Evolutionary conservation across 176 grass and related monocot genomes (phyloP), one percentile per base, ranked within the genome.

Genomic region (Cenchrus americanus): DNA sequence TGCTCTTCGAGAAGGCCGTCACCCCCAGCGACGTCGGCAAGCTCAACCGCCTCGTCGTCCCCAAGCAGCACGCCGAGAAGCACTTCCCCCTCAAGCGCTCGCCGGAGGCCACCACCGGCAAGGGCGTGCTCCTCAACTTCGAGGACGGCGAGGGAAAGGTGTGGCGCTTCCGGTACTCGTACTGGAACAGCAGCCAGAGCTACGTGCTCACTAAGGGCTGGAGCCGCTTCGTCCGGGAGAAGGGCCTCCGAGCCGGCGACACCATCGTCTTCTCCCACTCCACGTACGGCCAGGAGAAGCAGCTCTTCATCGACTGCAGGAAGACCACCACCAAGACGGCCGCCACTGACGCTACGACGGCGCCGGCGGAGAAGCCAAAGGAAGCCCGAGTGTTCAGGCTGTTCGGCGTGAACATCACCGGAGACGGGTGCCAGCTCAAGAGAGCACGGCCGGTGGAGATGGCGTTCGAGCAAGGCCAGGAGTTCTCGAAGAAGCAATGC

Each of bases 111-210:
- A 14, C 55, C 0, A 58, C 69, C 2, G 83, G 89, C 32, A 91
- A 90, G 42, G 95, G 92, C 10, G 79, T 98, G 85, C 87, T 98
- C 26, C 84, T 98, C 66, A 94, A 94, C 79, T 98, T 98, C 67
- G 95, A 98, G 82, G 95, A 98, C 81, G 87, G 86, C 22, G 75
- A 79, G 17, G 95, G 92, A 0, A 98, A 94, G 71, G 90, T 98
- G 59, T 95, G 93, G 93, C 64, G 82, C 11, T 95, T 95, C 86
- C 40, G 93, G n/a, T 97, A 97, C 87, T 97, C 91, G 5, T 98
- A 95, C 79, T 98, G 96, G 96, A 93, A 89, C 76, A 98, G 96
- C 75, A 98, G 96, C 85, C 96, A 98, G 89, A 98, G 96, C 89
- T 98, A 98, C 78, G 96, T 98, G 55, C 88, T 98, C 44, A 98